These are phyloP conservation scores for Babesia sp. DNA, from an alignment of 169 alveolate genomes.

Conservation along the genomic window DNA sequence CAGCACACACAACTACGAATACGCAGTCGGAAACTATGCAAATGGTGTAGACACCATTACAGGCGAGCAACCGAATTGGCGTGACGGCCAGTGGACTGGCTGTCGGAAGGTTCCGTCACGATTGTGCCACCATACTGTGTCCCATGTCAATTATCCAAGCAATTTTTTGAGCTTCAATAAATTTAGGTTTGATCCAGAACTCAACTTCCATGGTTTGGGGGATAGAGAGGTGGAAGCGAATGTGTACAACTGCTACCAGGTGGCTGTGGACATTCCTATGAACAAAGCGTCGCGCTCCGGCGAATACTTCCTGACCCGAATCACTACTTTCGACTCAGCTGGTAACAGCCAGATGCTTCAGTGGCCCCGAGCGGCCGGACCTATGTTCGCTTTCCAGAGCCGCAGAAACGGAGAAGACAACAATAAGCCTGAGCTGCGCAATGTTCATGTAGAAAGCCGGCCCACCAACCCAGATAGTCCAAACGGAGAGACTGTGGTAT, in stretches of 20 bases:
- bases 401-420: constrained; percentile 50
- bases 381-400: constrained; percentile 34
- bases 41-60: not conserved
- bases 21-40: constrained; percentile 34
- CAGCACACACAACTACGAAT: constrained; percentile 32
- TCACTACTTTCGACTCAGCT: constrained; percentile 68
- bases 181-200: constrained; percentile 17
- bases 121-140: constrained; percentile 6
- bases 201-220: constrained; percentile 35
- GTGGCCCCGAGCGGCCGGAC: constrained; percentile 61
- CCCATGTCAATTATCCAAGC: not conserved
- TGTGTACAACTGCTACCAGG: constrained; percentile 70
- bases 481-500: constrained; percentile 78
- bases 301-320: constrained; percentile 58
- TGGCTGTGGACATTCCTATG: constrained; percentile 67
- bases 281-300: constrained; percentile 67
- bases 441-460: constrained; percentile 64
- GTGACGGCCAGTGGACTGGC: constrained; percentile 55
- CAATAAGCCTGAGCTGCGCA: constrained; percentile 56
- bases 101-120: constrained; percentile 45
- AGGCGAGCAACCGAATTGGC: constrained; percentile 22
- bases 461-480: constrained; percentile 64
- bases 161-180: constrained; percentile 16
- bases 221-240: constrained; percentile 13
- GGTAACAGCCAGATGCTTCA: constrained; percentile 69